Evolutionary conservation across 2,329 filamentous ascomycete genomes (phyloP).

Genomic region (Fusarium poae): DNA sequence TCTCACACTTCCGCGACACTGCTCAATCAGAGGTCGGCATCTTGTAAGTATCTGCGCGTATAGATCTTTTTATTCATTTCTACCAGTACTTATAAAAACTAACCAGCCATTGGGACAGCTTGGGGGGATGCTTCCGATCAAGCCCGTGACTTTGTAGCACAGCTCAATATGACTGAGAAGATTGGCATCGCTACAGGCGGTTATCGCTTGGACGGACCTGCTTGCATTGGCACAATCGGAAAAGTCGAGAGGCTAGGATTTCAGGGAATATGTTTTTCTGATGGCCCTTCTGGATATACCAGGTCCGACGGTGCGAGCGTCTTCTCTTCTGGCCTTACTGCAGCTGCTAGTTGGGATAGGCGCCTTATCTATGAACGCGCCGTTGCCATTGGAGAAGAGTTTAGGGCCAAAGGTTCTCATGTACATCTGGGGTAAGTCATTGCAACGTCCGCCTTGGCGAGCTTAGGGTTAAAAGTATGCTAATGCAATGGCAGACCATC

Average conservation of each 20-base stretch:
- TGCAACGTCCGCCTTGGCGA: neutral
- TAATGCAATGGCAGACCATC: conserved; percentile 46
- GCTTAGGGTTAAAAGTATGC: neutral
- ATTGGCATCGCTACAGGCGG: conserved; percentile 50
- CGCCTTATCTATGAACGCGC: conserved; percentile 74
- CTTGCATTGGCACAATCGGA: conserved; percentile 43
- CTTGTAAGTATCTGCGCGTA: conserved; percentile 1
- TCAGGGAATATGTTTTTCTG: conserved; percentile 56
- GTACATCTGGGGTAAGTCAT: conserved; percentile 63
- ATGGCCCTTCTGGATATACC: conserved; percentile 50
- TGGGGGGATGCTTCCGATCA: neutral
- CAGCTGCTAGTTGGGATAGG: conserved; percentile 74
- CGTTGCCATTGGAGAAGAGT: conserved; percentile 65
- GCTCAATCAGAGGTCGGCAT: conserved; percentile 1
- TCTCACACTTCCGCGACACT: conserved; percentile 1
- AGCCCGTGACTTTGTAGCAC: conserved; percentile 2
- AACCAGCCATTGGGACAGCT: neutral
- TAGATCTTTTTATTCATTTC: neutral
- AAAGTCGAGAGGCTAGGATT: conserved; percentile 57
- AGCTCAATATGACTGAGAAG: conserved; percentile 50
- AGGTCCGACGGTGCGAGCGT: conserved; percentile 58
- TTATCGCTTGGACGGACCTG: conserved; percentile 42
- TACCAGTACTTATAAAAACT: neutral
- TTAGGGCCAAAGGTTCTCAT: conserved; percentile 78
- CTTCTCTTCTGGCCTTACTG: conserved; percentile 70